These are phyloP conservation scores for Stagonosporopsis chrysanthemi DNA, from an alignment of 2,329 filamentous ascomycete genomes.

Conservation along the genomic window DNA sequence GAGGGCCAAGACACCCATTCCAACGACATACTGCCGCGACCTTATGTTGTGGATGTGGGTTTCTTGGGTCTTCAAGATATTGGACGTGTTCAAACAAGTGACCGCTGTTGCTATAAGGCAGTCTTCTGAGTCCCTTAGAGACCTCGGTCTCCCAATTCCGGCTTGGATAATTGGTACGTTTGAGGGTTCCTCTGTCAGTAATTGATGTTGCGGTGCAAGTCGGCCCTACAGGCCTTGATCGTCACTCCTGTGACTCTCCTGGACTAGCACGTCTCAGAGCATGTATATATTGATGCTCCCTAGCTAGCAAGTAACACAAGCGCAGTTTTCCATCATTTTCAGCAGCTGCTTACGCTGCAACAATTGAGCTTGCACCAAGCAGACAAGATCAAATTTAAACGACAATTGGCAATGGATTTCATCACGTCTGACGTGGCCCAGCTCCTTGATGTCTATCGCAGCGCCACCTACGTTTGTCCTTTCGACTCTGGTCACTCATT, in stretches of 20 bases:
- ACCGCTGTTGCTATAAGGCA: conserved; percentile 20
- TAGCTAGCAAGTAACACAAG: too few species aligned
- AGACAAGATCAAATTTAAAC: conserved; percentile 16
- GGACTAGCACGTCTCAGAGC: too few species aligned
- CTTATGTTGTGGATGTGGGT: conserved; percentile 35
- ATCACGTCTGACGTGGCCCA: conserved; percentile 11
- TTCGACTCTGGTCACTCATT: background rate
- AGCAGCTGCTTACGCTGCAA: too few species aligned
- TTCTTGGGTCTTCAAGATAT: conserved; percentile 23
- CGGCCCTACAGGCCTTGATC: conserved; percentile 7
- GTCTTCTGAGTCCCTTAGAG: background rate
- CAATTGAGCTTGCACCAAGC: background rate
- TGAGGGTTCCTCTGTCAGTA: too few species aligned
- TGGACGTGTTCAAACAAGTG: conserved; percentile 16
- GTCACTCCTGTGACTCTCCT: too few species aligned
- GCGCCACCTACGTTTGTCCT: background rate
- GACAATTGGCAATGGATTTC: conserved; percentile 8
- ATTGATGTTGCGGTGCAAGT: too few species aligned
- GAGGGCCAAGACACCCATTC: conserved; percentile 6
- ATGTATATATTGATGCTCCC: too few species aligned
- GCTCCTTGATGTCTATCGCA: conserved; percentile 15
- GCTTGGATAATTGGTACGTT: background rate
- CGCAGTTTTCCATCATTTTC: too few species aligned
- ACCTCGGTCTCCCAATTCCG: conserved; percentile 18
- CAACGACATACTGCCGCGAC: conserved; percentile 20